Evolutionary conservation across 345 rosid species (phyloP), one percentile per base, ranked within the genome.

Genomic region (Angophora floribunda): DNA sequence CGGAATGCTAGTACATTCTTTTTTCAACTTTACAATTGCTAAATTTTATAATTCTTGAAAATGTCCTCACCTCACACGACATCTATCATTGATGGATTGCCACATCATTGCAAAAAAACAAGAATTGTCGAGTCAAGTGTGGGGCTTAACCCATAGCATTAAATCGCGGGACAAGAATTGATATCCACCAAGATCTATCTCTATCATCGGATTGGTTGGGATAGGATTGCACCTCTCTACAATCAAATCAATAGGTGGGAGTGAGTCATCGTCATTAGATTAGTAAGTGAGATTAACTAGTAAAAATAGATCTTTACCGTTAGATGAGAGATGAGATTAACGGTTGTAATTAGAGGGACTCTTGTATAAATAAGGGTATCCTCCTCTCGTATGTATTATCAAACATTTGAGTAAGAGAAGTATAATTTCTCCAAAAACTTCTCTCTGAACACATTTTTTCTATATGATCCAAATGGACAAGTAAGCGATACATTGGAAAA

Each of bases 331-430:
- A 36, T 63, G 4, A 63, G 9, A 63, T 63, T 28, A 16, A 63
- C 8, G 1, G 9, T 63, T 63, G 14, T n/a, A 63, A n/a, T n/a
- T 63, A 3, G 36, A 63, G 4, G 5, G 2, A n/a, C 15, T 6
- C 4, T 63, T 63, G 4, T n/a, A 63, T 63, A 63, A n/a, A n/a
- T n/a, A n/a, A 17, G 28, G 5, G 2, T n/a, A n/a, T 3, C 41
- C 75, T 14, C 15, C 7, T 0, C 0, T n/a, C 9, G 13, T 13
- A 3, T n/a, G 19, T 63, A 14, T n/a, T 3, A 7, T n/a, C 6
- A 4, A n/a, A 63, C 4, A 63, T 63, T n/a, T 63, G 19, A n/a
- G 9, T 13, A 63, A n/a, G 28, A 13, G 32, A 28, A n/a, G 14
- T n/a, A 12, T 15, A 0, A 26, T n/a, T 63, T 13, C 52, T 51